Evolutionary conservation across 2,329 filamentous ascomycete genomes (phyloP).

Genomic region (Scortechinia acanthostroma): DNA sequence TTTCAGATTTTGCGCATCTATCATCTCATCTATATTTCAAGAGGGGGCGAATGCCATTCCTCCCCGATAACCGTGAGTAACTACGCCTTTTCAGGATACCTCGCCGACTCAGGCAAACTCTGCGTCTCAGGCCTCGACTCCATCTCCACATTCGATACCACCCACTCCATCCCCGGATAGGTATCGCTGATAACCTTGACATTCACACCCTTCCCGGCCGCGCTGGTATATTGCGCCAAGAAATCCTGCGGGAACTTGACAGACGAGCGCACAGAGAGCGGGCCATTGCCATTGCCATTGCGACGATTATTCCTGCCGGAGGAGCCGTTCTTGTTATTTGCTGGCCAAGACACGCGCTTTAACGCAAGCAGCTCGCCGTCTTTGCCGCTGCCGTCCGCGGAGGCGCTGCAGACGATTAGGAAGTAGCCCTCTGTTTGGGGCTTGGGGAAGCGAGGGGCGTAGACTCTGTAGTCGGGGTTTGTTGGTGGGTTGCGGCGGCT

Average conservation of each 20-base stretch:
- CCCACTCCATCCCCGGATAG: constrained; percentile 66
- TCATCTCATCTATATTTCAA: too few species aligned
- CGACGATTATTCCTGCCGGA: constrained; percentile 14
- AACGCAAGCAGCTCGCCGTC: constrained; percentile 64
- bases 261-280: constrained; percentile 40
- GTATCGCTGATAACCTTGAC: constrained; percentile 78
- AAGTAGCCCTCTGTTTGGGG: constrained; percentile 93
- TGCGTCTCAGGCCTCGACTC: not conserved
- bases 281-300: constrained; percentile 5
- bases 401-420: constrained; percentile 63
- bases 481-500: constrained; percentile 59
- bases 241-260: constrained; percentile 49
- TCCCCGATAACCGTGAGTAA: too few species aligned
- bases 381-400: constrained; percentile 43
- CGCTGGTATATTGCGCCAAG: constrained; percentile 3
- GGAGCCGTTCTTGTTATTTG: not conserved
- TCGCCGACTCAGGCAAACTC: not conserved
- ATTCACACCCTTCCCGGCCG: constrained; percentile 55
- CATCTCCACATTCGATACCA: not conserved
- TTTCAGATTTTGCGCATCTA: too few species aligned
- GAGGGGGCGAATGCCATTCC: too few species aligned
- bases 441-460: constrained; percentile 85
- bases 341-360: constrained; percentile 73
- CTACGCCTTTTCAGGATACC: not conserved
- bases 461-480: constrained; percentile 68